Base-by-base conservation (phyloP, 1,284 basidiomycete genomes). In the Leccinum huronense region DNA sequence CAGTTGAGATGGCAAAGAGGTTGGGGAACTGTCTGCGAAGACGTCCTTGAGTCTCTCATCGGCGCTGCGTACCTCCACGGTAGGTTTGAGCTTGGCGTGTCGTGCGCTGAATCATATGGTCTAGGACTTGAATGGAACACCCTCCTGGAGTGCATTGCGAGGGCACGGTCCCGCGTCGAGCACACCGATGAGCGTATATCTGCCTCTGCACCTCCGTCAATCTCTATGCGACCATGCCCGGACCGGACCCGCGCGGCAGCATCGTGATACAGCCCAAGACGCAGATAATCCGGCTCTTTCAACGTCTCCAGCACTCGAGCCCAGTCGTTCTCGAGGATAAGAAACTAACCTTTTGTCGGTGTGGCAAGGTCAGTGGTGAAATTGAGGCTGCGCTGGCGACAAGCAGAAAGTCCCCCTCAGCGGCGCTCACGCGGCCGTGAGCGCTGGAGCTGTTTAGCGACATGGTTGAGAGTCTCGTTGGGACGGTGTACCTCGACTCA, bases 401-500 rank as follows among this genome's bases (percentile, higher is more conserved):
- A 1, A 82, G 81, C 13, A 65, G 57, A 0, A 73, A 80, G 7
- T 90, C 86, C 69, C 89, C 89, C 0, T 91, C 88, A 88, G 85
- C 86, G 2, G 80, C 84, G 5, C 78, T 91, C 34, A 85, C 88
- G 62, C 82, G 85, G 34, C 80, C 91, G 59, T 23, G 93, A 72
- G 88, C 92, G 1, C 89, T 91, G 1, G 94, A 94, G 70, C 85
- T 91, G 71, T 80, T 90, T 69, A 89, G 86, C 67, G 90, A 92
- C 75, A 86, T 89, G 72, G 75, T 94, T 33, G 94, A 97, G 77
- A 89, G 89, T 60, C 71, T 94, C 30, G 79, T 96, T 31, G 94
- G 93, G 5, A 93, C 92, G 0, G 86, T 93, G 11, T 91, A 88
- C 68, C 81, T 94, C 42, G 94, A 97, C 75, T 84, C 86, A 1